These are phyloP conservation scores for Candida sp. DNA, from an alignment of 1,139 yeast species.

Conservation along the genomic window DNA sequence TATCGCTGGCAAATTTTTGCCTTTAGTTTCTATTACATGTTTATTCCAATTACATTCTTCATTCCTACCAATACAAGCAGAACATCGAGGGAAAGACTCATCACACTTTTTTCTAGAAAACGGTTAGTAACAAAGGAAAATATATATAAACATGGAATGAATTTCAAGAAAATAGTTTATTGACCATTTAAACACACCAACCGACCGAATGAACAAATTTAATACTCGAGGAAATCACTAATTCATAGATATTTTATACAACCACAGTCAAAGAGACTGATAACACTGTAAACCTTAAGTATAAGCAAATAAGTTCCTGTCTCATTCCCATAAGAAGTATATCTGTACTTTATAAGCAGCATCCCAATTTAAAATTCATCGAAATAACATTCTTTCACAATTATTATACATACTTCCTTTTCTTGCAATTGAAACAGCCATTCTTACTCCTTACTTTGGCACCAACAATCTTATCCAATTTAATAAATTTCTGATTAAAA, in stretches of 20 bases:
- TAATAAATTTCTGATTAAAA: constrained; percentile 7
- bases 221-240: no score
- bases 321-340: no score
- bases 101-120: constrained; percentile 10
- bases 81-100: constrained; percentile 8
- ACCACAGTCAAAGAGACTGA: no score
- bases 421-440: constrained; percentile 11
- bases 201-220: not conserved
- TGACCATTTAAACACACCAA: not conserved
- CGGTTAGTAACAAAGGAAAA: not conserved
- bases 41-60: constrained; percentile 8
- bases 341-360: no score
- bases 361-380: not conserved
- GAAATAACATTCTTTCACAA: no score
- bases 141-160: no score
- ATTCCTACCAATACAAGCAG: constrained; percentile 8
- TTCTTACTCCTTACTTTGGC: constrained; percentile 8
- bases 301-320: no score
- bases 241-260: no score
- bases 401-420: constrained; percentile 10
- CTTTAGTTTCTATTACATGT: not conserved
- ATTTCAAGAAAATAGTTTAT: not conserved
- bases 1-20: not conserved
- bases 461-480: constrained; percentile 11
- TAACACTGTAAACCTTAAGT: no score